Evolutionary conservation across 495 filamentous ascomycete genomes (phyloP), one percentile per base, ranked within the genome.

Genomic region (Aspergillus wentii): DNA sequence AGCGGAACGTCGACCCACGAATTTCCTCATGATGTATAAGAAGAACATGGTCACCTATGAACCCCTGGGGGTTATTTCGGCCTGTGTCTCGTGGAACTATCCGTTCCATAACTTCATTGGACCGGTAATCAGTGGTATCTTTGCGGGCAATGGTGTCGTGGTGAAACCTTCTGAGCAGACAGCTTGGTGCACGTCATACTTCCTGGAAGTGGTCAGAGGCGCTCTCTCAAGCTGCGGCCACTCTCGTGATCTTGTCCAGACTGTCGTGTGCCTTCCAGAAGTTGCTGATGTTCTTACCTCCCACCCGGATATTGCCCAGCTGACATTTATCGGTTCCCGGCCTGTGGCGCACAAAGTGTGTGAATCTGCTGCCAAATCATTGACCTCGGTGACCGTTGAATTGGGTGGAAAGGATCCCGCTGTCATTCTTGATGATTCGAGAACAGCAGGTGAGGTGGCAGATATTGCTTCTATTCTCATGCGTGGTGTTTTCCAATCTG

Each of bases 311-410:
- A 86, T 97, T 47, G 68, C 78, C 21, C 94, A 99, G 54, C 67
- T 99, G 38, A 97, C 92, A n/a, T 99, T 99, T 68, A 99, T 99
- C 60, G 92, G 92, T 38, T 92, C 86, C 14, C 76, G 82, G 4
- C 81, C 83, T 3, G 82, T 96, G 19, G 92, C 89, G 25, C 86
- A 94, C 62, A 75, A 86, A 42, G 91, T 99, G 39, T 88, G 86
- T 49, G 77, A 78, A 36, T 86, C 84, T 1, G 88, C 92, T 16
- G 85, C 94, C 19, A 88, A 86, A 55, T 66, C 75, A 14, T 75
- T 99, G 2, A 95, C 74, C 3, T 91, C 94, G 1, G 74, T 95
- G 2, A 79, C 82, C 34, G 79, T 94, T 18, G 92, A 99, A 59
- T 76, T 97, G 3, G 92, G 92, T 39, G 92, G 92, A 32, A 99